Conservation (phyloP, 2,329 filamentous ascomycete species). For the Amauroascus niger region DNA sequence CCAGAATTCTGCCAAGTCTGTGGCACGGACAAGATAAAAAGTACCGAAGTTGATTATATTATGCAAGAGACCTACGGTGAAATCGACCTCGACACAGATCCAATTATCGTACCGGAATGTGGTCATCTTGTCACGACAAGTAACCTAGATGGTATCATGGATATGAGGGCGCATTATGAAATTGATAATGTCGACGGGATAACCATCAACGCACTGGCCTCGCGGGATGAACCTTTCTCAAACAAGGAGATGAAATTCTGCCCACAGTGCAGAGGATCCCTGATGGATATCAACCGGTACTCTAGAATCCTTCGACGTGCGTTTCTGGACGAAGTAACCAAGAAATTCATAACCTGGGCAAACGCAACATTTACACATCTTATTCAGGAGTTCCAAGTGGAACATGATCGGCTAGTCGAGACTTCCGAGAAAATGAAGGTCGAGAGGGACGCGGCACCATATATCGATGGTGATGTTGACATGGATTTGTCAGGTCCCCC, state of each 20-base stretch:
- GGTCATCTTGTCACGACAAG: slow-evolving; percentile 53
- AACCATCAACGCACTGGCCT: slow-evolving; percentile 20
- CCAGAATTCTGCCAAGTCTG: slow-evolving; percentile 49
- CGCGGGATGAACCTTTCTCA: slow-evolving; percentile 41
- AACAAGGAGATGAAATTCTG: slow-evolving; percentile 45
- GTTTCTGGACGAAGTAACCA: slow-evolving; percentile 53
- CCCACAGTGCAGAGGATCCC: slow-evolving; percentile 49
- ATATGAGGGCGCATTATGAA: slow-evolving; percentile 34
- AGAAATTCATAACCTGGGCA: slow-evolving; percentile 53
- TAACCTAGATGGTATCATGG: slow-evolving; percentile 53
- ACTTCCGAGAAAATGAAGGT: too few species aligned
- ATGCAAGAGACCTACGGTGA: slow-evolving; percentile 47
- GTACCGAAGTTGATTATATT: slow-evolving; percentile 48
- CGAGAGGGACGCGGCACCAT: too few species aligned
- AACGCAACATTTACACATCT: slow-evolving; percentile 30
- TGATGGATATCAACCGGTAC: slow-evolving; percentile 52
- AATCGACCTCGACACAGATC: slow-evolving; percentile 48
- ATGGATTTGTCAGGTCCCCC: too few species aligned
- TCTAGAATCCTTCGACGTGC: slow-evolving; percentile 52
- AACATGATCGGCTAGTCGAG: too few species aligned
- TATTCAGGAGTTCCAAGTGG: slow-evolving; percentile 29
- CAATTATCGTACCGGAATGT: slow-evolving; percentile 53
- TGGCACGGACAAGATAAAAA: slow-evolving; percentile 34
- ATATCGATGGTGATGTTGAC: too few species aligned
- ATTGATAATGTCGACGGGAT: slow-evolving; percentile 23